Percentiles rank a stretch among this genome's conserved stretches.
Evolutionary conservation across 352 stramenopile species (phyloP).

Genomic region (Phytopythium kandeliae): DNA sequence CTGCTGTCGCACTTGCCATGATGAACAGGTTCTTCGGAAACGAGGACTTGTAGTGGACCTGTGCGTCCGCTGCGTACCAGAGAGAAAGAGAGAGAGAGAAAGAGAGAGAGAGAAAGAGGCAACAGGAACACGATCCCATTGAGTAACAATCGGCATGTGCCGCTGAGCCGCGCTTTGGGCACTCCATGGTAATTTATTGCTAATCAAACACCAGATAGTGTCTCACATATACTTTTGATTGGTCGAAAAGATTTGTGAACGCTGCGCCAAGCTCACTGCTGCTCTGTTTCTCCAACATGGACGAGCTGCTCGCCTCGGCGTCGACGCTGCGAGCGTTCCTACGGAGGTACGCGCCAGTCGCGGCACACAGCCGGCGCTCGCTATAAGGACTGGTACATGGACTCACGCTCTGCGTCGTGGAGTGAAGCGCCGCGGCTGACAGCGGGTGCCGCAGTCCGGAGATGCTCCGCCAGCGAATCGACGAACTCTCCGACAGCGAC

Average conservation of each 20-base stretch:
- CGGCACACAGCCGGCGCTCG: too few relatives aligned
- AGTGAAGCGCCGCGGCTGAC: slow-evolving; percentile 13
- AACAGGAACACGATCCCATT: too few relatives aligned
- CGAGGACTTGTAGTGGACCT: slow-evolving; percentile 23
- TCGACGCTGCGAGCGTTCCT: slow-evolving; percentile 33
- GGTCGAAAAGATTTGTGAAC: neutral
- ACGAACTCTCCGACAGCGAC: slow-evolving; percentile 10
- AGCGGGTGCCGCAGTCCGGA: slow-evolving; percentile 1
- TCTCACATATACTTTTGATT: neutral
- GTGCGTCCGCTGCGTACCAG: neutral
- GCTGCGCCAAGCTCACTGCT: too few relatives aligned
- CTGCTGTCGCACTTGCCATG: slow-evolving; percentile 86
- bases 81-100: neutral
- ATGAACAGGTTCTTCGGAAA: slow-evolving; percentile 88
- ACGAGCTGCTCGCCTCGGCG: slow-evolving; percentile 22
- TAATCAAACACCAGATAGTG: neutral
- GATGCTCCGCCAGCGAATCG: slow-evolving; percentile 11
- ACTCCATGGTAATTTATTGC: too few relatives aligned
- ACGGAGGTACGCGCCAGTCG: slow-evolving; percentile 21
- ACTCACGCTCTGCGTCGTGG: neutral
- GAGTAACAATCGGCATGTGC: too few relatives aligned
- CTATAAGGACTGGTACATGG: neutral
- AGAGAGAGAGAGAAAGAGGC: neutral
- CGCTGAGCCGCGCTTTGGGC: too few relatives aligned
- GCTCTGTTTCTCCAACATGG: slow-evolving; percentile 20